Percentiles rank a stretch among this genome's conserved stretches.
phyloP scores from a whole-genome alignment of 257 asterid species.

The Gardenia jasminoides region DNA sequence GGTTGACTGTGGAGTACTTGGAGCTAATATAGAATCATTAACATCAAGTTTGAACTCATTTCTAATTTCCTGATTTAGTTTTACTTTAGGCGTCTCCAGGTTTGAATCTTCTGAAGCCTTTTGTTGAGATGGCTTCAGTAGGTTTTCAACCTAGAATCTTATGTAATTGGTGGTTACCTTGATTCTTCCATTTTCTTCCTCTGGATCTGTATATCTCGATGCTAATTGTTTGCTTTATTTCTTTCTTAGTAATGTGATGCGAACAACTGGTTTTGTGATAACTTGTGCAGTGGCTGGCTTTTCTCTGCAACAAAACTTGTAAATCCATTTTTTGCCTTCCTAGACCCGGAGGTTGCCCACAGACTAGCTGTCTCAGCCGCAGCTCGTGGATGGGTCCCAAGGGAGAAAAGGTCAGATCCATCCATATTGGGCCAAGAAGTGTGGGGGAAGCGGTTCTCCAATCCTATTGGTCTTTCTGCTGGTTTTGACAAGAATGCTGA shows the following conservation, averaged over 20 bases:
- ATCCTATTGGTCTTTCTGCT: constrained; percentile 95
- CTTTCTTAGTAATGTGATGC: background rate
- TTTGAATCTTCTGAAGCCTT: background rate
- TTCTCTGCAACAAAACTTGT: constrained; percentile 91
- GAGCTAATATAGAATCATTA: background rate
- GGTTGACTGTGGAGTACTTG: background rate
- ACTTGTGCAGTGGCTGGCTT: constrained; percentile 88
- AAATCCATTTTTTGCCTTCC: constrained; percentile 88
- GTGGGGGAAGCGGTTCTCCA: constrained; percentile 98
- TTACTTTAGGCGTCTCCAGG: background rate
- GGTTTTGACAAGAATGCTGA: constrained; percentile 99
- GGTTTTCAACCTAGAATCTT: background rate
- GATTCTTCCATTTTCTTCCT: background rate
- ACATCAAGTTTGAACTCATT: background rate
- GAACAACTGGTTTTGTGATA: background rate
- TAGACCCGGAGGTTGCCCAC: constrained; percentile 97
- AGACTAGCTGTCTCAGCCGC: constrained; percentile 91
- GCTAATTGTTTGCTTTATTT: background rate
- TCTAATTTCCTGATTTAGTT: background rate
- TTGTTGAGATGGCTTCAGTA: background rate
- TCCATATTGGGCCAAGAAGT: constrained; percentile 62
- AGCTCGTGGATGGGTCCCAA: constrained; percentile 99
- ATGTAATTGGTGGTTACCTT: background rate
- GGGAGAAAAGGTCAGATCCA: constrained; percentile 90
- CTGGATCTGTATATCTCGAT: background rate